phyloP scores from a whole-genome alignment of 2,329 filamentous ascomycete species.

The Bertia moriformis region DNA sequence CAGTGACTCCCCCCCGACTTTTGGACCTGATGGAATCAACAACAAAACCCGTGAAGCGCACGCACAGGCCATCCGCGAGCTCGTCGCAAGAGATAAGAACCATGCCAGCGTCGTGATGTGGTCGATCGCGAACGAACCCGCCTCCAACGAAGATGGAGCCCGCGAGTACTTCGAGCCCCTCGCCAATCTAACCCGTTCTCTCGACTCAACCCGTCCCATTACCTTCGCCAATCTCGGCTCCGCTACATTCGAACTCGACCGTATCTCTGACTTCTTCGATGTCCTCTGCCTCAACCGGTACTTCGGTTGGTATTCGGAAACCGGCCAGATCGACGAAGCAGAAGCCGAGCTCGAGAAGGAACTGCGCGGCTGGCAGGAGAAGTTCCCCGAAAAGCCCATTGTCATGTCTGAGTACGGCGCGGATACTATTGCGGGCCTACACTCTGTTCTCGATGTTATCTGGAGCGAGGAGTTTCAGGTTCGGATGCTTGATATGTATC shows the following conservation, averaged over 20 bases:
- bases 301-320: constrained; percentile 12
- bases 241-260: constrained; percentile 6
- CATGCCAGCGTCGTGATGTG: constrained; percentile 12
- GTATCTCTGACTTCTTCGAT: constrained; percentile 11
- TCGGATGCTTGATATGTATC: too few species aligned
- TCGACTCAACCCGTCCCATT: constrained; percentile 11
- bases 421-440: constrained; percentile 12
- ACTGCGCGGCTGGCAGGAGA: constrained; percentile 9
- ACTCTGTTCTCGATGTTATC: constrained; percentile 9
- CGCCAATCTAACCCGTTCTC: constrained; percentile 7
- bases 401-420: constrained; percentile 14
- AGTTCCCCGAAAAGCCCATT: constrained; percentile 12
- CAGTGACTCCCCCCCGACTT: constrained; percentile 4
- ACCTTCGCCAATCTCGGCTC: constrained; percentile 9
- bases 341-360: constrained; percentile 10
- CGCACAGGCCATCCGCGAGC: constrained; percentile 9
- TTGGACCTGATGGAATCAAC: constrained; percentile 7
- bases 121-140: constrained; percentile 11
- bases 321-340: constrained; percentile 8
- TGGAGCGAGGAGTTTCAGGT: constrained; percentile 15
- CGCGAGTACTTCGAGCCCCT: constrained; percentile 12
- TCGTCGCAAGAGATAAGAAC: constrained; percentile 12
- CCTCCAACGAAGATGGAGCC: constrained; percentile 7
- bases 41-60: constrained; percentile 7
- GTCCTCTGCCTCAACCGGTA: constrained; percentile 13